Percentiles rank a stretch among this genome's conserved stretches.
These are phyloP conservation scores for Monilinia fructigena DNA, from an alignment of 2,329 filamentous ascomycete species.

Conservation along the genomic window DNA sequence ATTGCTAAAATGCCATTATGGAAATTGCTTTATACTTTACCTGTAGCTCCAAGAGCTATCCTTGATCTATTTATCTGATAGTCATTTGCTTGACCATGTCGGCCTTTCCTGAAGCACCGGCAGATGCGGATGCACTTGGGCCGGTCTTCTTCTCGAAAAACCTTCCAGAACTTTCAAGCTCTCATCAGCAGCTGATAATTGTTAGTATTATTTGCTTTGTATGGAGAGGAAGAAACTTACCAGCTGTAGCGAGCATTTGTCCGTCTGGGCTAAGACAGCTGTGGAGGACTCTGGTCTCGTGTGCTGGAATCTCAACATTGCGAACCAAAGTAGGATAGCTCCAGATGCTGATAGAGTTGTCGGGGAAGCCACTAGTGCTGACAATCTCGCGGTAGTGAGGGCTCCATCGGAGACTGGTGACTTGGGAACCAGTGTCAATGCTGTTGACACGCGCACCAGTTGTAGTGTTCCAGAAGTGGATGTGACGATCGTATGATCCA, in stretches of 20 bases:
- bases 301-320: conserved; percentile 95
- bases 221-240: conserved; percentile 46
- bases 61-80: conserved; percentile 61
- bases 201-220: conserved; percentile 36
- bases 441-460: conserved; percentile 97
- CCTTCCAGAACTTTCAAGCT: conserved; percentile 99
- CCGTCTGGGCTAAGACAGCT: conserved; percentile 96
- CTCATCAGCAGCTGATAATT: conserved; percentile 75
- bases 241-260: conserved; percentile 94
- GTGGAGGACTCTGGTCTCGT: conserved; percentile 95
- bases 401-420: conserved; percentile 95
- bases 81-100: conserved; percentile 95
- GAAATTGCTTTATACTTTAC: conserved; percentile 40
- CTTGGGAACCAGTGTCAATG: conserved; percentile 97
- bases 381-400: conserved; percentile 97
- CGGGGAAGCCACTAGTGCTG: conserved; percentile 96
- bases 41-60: conserved; percentile 33
- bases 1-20: conserved; percentile 46
- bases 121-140: conserved; percentile 60
- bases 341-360: conserved; percentile 99
- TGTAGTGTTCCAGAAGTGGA: conserved; percentile 99
- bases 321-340: conserved; percentile 96
- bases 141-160: conserved; percentile 99
- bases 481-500: conserved; percentile 94
- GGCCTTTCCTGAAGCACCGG: conserved; percentile 72